These are phyloP conservation scores for Eudorina sp. DNA, from an alignment of 139 green algal species.

Conservation along the genomic window DNA sequence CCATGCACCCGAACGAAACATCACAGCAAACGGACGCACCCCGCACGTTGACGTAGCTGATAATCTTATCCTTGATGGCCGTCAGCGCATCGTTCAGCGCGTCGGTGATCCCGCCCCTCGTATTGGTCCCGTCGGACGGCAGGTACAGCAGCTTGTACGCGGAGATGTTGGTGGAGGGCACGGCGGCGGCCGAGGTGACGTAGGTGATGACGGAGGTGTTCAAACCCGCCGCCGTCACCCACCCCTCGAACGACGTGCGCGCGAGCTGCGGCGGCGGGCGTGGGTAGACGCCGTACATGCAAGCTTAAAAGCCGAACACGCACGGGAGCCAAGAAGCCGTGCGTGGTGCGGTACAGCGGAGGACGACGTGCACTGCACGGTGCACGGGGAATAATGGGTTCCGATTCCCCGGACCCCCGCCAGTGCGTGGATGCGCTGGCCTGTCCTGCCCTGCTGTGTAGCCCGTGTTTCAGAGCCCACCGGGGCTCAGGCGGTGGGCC, in stretches of 20 bases:
- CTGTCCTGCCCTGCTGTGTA: too few relatives aligned
- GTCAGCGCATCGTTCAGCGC: constrained; percentile 42
- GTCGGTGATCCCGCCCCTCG: constrained; percentile 34
- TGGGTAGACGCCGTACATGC: background rate
- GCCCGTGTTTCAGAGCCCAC: too few relatives aligned
- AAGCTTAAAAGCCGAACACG: background rate
- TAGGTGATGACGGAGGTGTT: background rate
- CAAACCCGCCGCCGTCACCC: background rate
- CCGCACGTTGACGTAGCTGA: constrained; percentile 29
- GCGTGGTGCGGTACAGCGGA: background rate
- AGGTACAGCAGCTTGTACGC: constrained; percentile 28
- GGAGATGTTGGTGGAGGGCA: background rate
- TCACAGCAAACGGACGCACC: too few relatives aligned
- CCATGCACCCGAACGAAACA: too few relatives aligned
- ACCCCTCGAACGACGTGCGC: background rate
- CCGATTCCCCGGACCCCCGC: too few relatives aligned
- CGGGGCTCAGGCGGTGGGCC: too few relatives aligned
- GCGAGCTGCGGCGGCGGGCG: background rate
- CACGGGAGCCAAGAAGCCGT: too few relatives aligned
- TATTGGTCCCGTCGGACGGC: background rate
- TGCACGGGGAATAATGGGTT: background rate
- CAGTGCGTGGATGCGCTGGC: too few relatives aligned
- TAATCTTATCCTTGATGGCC: background rate
- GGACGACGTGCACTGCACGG: background rate
- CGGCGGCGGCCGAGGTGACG: background rate